A percentile compares a stretch with the other conserved stretches of the same genome.
Evolutionary conservation across 768 basidiomycete species (phyloP).

Genomic region (Strobilomyces confusus): DNA sequence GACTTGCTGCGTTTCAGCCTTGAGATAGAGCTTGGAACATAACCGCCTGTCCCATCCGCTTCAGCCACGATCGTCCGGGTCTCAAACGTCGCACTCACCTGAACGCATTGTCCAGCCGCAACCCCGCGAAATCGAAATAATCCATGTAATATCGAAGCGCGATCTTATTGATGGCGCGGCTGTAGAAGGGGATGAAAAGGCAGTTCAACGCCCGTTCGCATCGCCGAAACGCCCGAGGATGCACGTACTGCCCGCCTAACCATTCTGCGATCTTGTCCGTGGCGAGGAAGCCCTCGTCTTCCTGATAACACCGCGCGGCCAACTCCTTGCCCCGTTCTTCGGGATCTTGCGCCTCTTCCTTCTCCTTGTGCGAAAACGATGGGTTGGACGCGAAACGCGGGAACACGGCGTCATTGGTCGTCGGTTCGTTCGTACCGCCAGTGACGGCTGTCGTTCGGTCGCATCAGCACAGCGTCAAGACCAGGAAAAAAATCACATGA

Average conservation of each 20-base stretch:
- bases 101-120: conserved; percentile 87
- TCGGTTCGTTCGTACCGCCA: conserved; percentile 49
- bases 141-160: conserved; percentile 80
- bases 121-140: conserved; percentile 79
- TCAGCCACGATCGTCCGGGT: background rate
- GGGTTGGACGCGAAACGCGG: conserved; percentile 41
- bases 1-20: conserved; percentile 96
- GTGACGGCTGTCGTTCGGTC: conserved; percentile 18
- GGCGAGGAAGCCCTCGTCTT: conserved; percentile 76
- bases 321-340: conserved; percentile 65
- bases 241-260: conserved; percentile 87
- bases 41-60: conserved; percentile 51
- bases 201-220: background rate
- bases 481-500: conserved; percentile 13
- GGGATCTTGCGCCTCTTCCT: conserved; percentile 54
- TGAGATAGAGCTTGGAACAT: conserved; percentile 88
- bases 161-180: conserved; percentile 70
- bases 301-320: conserved; percentile 77
- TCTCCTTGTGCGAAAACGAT: conserved; percentile 42
- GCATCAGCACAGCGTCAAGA: conserved; percentile 10
- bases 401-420: conserved; percentile 46
- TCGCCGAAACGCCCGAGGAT: background rate
- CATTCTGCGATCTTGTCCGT: conserved; percentile 94
- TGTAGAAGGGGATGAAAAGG: conserved; percentile 28
- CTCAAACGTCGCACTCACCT: conserved; percentile 44